Base-by-base conservation (phyloP, 257 asterid species). In the Handroanthus guayacan region DNA sequence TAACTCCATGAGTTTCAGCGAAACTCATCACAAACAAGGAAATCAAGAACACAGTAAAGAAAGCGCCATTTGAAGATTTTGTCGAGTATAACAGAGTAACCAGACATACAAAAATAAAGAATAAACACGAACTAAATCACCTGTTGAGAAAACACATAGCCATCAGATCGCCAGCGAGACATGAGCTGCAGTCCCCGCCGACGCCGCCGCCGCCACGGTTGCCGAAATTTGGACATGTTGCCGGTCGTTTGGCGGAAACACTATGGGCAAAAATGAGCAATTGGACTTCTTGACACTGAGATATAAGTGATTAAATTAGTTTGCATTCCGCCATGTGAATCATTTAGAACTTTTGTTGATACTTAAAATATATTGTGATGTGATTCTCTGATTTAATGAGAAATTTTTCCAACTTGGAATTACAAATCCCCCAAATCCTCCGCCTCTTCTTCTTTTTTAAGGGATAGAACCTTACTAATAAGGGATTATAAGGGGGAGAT, bases 191-290 rank as follows among this genome's bases (percentile, higher is more conserved):
- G 51, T 31, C 38, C 20, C 76, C 8, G 44, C 82, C 72, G 62
- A 14, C 12, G 47, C 72, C 72, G 47, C 82, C 72, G 62, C 18
- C 12, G 47, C 2, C 62, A 57, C 36, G 37, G 25, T 18, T 16
- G 74, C 82, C 74, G 69, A 56, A 71, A 36, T 34, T 37, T 14
- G 5, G 60, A 54, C 78, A 65, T 72, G 55, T 72, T 20, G 56
- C 74, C 74, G 48, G 51, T 41, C 56, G 62, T 25, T 55, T 0
- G 54, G 17, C 37, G 5, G 34, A 62, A 78, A 51, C 38, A 39
- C n/a, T 25, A 58, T 7, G 54, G n/a, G 63, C 70, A 13, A 56
- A 13, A 57, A 0, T 77, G 20, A 47, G 76, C 44, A 39, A 47
- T 5, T 16, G 47, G 51, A 11, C 48, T 48, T 41, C 18, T 50